Percentiles rank a stretch among this genome's conserved stretches.
Conservation (phyloP, 768 basidiomycete species). For the Suillus lakei region DNA sequence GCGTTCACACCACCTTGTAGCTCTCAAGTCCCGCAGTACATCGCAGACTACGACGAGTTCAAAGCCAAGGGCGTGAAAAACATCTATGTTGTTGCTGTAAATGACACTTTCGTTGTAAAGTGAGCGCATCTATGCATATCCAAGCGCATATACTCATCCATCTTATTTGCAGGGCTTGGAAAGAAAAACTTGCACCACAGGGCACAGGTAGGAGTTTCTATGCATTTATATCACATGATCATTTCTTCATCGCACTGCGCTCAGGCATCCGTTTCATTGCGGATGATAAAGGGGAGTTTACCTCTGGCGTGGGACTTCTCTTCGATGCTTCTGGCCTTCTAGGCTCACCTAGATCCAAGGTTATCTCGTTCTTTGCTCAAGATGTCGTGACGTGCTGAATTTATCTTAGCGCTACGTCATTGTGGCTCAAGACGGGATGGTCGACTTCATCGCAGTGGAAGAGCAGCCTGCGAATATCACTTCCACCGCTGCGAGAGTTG, state of each 20-base stretch:
- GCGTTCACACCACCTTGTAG: constrained; percentile 79
- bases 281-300: constrained; percentile 68
- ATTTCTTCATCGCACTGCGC: constrained; percentile 13
- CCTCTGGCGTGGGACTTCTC: constrained; percentile 56
- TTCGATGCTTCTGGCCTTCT: constrained; percentile 67
- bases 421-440: constrained; percentile 61
- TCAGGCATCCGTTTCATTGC: constrained; percentile 64
- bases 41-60: constrained; percentile 69
- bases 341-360: constrained; percentile 72
- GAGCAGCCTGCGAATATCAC: constrained; percentile 48
- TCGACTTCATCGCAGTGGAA: constrained; percentile 58
- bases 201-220: constrained; percentile 53
- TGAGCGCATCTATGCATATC: constrained; percentile 20
- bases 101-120: constrained; percentile 78
- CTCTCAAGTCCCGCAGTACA: constrained; percentile 65
- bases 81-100: constrained; percentile 76
- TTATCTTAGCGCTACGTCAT: constrained; percentile 56
- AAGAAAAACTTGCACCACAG: constrained; percentile 57
- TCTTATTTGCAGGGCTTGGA: constrained; percentile 60
- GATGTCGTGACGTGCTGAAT: constrained; percentile 7
- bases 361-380: constrained; percentile 20
- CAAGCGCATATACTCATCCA: constrained; percentile 9
- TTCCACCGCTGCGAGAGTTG: constrained; percentile 54
- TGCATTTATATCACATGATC: not conserved
- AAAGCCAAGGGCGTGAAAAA: constrained; percentile 75